Evolutionary conservation across 2,329 filamentous ascomycete genomes (phyloP).

Genomic region (Ceratocystis diversiconidia): DNA sequence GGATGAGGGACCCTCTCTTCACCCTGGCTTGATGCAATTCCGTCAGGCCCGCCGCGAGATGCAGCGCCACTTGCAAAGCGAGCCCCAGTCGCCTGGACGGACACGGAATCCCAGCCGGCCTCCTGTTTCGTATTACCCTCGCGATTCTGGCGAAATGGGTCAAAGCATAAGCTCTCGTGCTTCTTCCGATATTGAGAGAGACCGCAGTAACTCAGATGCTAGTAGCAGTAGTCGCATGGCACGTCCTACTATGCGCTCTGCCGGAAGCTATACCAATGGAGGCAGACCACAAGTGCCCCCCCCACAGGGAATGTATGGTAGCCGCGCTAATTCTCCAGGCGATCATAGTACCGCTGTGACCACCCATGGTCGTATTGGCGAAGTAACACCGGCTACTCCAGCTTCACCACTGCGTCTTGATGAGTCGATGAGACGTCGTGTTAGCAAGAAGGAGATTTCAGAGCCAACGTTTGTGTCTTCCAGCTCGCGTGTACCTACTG

Average conservation of each 20-base stretch:
- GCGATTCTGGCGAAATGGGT: constrained; percentile 21
- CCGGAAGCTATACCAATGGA: constrained; percentile 7
- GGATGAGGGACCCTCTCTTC: constrained; percentile 29
- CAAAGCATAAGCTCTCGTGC: constrained; percentile 21
- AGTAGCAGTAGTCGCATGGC: constrained; percentile 31
- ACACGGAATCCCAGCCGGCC: constrained; percentile 34
- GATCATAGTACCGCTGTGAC: constrained; percentile 2
- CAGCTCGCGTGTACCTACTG: constrained; percentile 32
- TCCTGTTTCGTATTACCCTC: constrained; percentile 31
- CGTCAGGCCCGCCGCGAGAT: constrained; percentile 43
- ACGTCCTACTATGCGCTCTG: constrained; percentile 11
- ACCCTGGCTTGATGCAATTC: constrained; percentile 42
- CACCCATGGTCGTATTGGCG: constrained; percentile 21
- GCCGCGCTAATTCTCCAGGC: constrained; percentile 13
- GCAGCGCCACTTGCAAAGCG: constrained; percentile 35
- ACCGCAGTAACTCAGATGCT: constrained; percentile 42
- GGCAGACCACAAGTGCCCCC: constrained; percentile 1
- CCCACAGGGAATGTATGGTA: constrained; percentile 15
- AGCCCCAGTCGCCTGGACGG: constrained; percentile 35
- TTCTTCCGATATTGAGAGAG: constrained; percentile 30
- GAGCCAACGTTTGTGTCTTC: constrained; percentile 36
- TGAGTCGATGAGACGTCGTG: constrained; percentile 29
- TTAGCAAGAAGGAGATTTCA: constrained; percentile 36
- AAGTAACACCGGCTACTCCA: background rate
- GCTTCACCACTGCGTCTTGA: constrained; percentile 24